Evolutionary conservation across 768 basidiomycete species (phyloP).

Genomic region (Agaricus blazei): DNA sequence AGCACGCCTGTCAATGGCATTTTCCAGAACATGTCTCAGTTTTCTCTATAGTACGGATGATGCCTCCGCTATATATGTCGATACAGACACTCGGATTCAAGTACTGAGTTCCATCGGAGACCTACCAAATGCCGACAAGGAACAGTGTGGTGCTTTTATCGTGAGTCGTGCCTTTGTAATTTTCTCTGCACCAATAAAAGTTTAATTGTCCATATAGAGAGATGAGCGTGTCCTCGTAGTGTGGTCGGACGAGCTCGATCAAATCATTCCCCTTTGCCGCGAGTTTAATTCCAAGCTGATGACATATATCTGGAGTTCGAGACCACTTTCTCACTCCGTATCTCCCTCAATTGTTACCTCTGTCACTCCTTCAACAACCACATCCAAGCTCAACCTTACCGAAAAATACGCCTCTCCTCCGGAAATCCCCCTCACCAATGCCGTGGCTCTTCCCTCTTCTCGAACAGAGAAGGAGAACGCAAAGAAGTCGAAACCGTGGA

Average conservation of each 20-base stretch:
- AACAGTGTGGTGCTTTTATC: constrained; percentile 87
- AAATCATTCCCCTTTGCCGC: constrained; percentile 64
- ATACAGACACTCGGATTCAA: constrained; percentile 81
- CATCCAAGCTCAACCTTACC: constrained; percentile 51
- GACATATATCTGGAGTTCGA: constrained; percentile 50
- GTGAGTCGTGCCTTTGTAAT: constrained; percentile 32
- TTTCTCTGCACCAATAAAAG: not conserved
- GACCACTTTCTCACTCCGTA: constrained; percentile 33
- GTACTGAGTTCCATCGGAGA: constrained; percentile 66
- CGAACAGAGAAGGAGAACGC: constrained; percentile 21
- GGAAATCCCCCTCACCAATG: constrained; percentile 20
- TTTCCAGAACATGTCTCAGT: constrained; percentile 3
- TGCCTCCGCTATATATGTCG: constrained; percentile 61
- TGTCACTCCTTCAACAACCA: constrained; percentile 38
- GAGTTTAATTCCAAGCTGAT: constrained; percentile 71
- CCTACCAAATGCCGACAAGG: constrained; percentile 78
- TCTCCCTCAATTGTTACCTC: constrained; percentile 33
- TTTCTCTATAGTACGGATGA: constrained; percentile 45
- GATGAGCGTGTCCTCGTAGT: constrained; percentile 79
- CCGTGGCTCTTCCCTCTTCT: constrained; percentile 26
- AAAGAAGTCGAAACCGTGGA: constrained; percentile 15
- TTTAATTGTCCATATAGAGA: constrained; percentile 41
- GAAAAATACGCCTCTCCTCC: constrained; percentile 43
- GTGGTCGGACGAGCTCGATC: constrained; percentile 82
- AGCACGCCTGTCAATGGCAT: constrained; percentile 19